Evolutionary conservation across 192 early-diverging fungal genomes (phyloP), one percentile per base, ranked within the genome.

Genomic region (Linnemannia hyalina): DNA sequence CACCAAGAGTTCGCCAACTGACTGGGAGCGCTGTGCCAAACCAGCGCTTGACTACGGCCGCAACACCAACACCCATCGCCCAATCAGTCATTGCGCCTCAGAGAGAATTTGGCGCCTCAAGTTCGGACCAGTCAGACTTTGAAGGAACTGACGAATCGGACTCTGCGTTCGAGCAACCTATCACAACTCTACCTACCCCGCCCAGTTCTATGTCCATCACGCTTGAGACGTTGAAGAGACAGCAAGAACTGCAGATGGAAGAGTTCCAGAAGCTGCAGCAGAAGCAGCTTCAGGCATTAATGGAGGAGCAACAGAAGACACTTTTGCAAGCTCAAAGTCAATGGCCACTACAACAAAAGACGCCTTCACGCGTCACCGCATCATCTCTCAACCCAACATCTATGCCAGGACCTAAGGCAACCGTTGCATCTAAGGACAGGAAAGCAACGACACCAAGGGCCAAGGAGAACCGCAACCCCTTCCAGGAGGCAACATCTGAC

Each of bases 261-360:
- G 82, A 79, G 35, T 73, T 83, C 5, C 82, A 79, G 16, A 42
- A 65, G 26, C 40, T 60, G 20, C 82, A 83, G 57, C 77, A 42
- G 1, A 54, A 78, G 10, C 82, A 83, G 57, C 77, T 83, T 46
- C 75, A 75, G 41, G 76, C 73, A 0, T 38, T 82, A n/a, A 76
- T 77, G 22, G 18, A 68, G 68, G 73, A 83, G 38, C 82, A 83
- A 32, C 82, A 83, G 41, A 15, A 69, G 22, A 73, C 72, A 13
- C 49, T 83, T 6, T 77, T 63, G 47, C 42, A 70, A 35, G 73
- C 82, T 40, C 82, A 78, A 4, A 32, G 42, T 4, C 70, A 77
- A 38, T 11, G 49, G 32, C 40, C 69, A 26, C 41, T 13, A 5
- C 55, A 42, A 3, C 57, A 63, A 46, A 35, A 40, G 2, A 23